phyloP scores from a whole-genome alignment of 129 eudicot genomes.

The Pseudognaphalium luteoalbum region DNA sequence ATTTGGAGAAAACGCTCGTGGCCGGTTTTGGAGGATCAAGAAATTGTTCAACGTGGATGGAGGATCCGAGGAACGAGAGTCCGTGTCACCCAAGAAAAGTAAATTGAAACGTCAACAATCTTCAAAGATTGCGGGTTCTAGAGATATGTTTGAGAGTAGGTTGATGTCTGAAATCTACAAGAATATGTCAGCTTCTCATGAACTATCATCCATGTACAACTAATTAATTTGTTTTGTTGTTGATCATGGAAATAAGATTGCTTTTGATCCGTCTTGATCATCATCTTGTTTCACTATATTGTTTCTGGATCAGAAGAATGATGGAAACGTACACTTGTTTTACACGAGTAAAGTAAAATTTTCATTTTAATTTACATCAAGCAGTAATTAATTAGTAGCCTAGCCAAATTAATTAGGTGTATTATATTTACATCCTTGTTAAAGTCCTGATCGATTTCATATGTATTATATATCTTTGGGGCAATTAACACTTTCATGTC shows the following conservation, averaged over 20 bases:
- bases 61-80: constrained; percentile 14
- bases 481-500: background rate
- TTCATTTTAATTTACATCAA: background rate
- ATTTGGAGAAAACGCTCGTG: constrained; percentile 33
- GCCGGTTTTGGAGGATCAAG: constrained; percentile 37
- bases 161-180: constrained; percentile 36
- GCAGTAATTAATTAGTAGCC: too few relatives aligned
- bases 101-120: constrained; percentile 15
- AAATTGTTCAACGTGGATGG: constrained; percentile 22
- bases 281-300: background rate
- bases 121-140: constrained; percentile 30
- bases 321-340: background rate
- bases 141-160: constrained; percentile 32
- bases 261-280: constrained; percentile 9
- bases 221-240: constrained; percentile 9
- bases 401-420: too few relatives aligned
- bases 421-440: background rate
- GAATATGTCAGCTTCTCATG: constrained; percentile 38
- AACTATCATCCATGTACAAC: constrained; percentile 33
- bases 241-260: background rate
- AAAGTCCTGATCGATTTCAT: background rate
- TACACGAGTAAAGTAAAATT: background rate
- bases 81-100: constrained; percentile 9
- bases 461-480: background rate
- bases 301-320: background rate